Conservation (phyloP, 208 protist species). For the Novymonas esmeraldas region DNA sequence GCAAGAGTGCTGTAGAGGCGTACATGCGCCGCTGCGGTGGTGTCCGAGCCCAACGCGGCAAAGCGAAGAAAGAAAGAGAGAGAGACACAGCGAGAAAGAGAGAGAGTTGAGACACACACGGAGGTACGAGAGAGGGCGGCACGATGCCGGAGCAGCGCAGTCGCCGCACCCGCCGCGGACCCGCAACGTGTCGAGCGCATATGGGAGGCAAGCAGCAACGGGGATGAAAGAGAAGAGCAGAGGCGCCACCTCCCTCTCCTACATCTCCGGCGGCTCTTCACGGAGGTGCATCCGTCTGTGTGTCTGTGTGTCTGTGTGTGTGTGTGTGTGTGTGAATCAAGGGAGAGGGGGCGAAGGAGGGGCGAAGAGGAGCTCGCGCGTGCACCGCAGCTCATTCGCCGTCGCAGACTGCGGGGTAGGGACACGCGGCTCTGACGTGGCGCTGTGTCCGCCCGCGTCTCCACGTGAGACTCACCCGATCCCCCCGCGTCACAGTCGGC, state of each 20-base stretch:
- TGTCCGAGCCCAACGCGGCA: neutral
- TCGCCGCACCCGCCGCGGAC: too few relatives aligned
- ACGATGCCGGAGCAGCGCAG: too few relatives aligned
- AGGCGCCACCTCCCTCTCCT: too few relatives aligned
- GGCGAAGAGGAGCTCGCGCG: neutral
- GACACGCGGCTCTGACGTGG: conserved; percentile 52
- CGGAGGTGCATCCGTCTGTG: neutral
- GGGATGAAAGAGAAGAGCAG: too few relatives aligned
- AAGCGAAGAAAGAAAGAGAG: neutral
- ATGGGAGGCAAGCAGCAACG: too few relatives aligned
- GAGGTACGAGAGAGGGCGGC: too few relatives aligned
- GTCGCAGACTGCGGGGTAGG: conserved; percentile 68
- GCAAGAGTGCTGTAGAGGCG: conserved; percentile 10
- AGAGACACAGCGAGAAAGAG: neutral
- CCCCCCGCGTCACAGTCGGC: conserved; percentile 42
- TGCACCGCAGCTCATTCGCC: conserved; percentile 14
- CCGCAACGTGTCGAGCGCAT: too few relatives aligned
- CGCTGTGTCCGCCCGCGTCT: conserved; percentile 37
- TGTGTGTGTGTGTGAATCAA: neutral
- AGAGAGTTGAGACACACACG: neutral
- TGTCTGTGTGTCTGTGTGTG: neutral
- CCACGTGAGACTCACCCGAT: conserved; percentile 82
- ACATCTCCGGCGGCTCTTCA: neutral
- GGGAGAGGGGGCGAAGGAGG: neutral
- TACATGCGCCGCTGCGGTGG: neutral